phyloP scores from a whole-genome alignment of 1,139 yeast genomes.

The Lodderomyces pseudojiufengensis region DNA sequence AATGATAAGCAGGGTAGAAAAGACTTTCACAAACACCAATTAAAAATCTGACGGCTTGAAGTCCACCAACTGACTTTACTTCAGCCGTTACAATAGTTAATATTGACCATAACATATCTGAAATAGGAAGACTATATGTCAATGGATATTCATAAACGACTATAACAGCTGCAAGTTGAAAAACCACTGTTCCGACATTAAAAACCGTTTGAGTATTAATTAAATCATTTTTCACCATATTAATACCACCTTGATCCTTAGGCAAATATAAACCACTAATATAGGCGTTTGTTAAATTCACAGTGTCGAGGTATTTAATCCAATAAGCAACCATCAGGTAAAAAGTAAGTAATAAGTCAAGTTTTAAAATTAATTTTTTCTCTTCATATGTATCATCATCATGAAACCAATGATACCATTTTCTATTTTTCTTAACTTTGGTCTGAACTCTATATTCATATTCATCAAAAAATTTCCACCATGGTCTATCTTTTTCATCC shows the following conservation, averaged over 20 bases:
- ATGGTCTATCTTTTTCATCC: conserved; percentile 58
- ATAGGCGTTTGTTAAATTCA: conserved; percentile 64
- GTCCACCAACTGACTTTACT: conserved; percentile 43
- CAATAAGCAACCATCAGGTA: conserved; percentile 65
- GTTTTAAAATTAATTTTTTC: conserved; percentile 54
- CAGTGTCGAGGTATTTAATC: conserved; percentile 65
- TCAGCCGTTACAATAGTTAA: conserved; percentile 55
- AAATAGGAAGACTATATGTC: conserved; percentile 51
- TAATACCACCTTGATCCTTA: conserved; percentile 43
- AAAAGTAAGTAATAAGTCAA: conserved; percentile 57
- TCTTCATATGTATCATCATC: conserved; percentile 52
- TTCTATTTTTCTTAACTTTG: conserved; percentile 32
- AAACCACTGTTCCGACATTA: conserved; percentile 55
- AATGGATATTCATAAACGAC: conserved; percentile 48
- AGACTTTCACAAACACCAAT: conserved; percentile 64
- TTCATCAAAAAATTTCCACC: conserved; percentile 65
- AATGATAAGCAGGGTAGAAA: conserved; percentile 57
- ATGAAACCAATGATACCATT: conserved; percentile 66
- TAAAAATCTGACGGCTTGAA: conserved; percentile 56
- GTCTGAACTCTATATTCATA: conserved; percentile 52
- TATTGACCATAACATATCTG: conserved; percentile 65
- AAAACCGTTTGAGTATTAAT: conserved; percentile 58
- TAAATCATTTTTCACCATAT: conserved; percentile 64
- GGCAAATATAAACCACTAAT: conserved; percentile 49
- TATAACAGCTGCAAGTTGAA: conserved; percentile 50